A percentile compares a stretch with the other conserved stretches of the same genome.
Conservation (phyloP, 768 basidiomycete species). For the Cyathus striatus region DNA sequence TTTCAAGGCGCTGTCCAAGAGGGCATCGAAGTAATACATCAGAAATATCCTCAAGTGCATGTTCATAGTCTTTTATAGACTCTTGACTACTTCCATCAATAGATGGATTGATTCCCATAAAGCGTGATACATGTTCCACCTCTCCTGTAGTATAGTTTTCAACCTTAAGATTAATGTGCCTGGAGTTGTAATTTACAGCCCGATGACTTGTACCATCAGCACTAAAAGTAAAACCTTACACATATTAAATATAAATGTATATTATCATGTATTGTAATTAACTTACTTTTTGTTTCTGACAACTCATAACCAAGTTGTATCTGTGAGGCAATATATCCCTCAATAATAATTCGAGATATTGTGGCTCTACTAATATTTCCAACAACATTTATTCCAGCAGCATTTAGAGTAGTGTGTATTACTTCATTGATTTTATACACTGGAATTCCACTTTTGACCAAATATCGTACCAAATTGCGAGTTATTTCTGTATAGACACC, state of each 20-base stretch:
- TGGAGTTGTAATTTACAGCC: slow-evolving; percentile 14
- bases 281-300: slow-evolving; percentile 8
- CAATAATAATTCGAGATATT: slow-evolving; percentile 8
- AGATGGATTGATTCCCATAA: slow-evolving; percentile 14
- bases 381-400: slow-evolving; percentile 10
- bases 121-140: slow-evolving; percentile 7
- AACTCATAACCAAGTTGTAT: slow-evolving; percentile 17
- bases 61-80: slow-evolving; percentile 14
- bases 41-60: slow-evolving; percentile 7
- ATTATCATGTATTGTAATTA: too few species aligned
- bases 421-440: slow-evolving; percentile 10
- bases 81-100: slow-evolving; percentile 14
- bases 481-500: slow-evolving; percentile 14
- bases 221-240: slow-evolving; percentile 10
- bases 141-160: slow-evolving; percentile 8
- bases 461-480: slow-evolving; percentile 9
- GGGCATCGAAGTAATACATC: slow-evolving; percentile 15
- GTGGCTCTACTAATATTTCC: slow-evolving; percentile 10
- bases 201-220: slow-evolving; percentile 14
- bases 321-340: slow-evolving; percentile 16
- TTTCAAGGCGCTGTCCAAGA: slow-evolving; percentile 11
- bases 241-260: too few species aligned
- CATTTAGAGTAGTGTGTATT: slow-evolving; percentile 9
- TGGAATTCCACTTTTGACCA: slow-evolving; percentile 12
- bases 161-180: slow-evolving; percentile 12